These are phyloP conservation scores for Aspergillus sp. DNA, from an alignment of 2,329 filamentous ascomycete species.

Conservation along the genomic window DNA sequence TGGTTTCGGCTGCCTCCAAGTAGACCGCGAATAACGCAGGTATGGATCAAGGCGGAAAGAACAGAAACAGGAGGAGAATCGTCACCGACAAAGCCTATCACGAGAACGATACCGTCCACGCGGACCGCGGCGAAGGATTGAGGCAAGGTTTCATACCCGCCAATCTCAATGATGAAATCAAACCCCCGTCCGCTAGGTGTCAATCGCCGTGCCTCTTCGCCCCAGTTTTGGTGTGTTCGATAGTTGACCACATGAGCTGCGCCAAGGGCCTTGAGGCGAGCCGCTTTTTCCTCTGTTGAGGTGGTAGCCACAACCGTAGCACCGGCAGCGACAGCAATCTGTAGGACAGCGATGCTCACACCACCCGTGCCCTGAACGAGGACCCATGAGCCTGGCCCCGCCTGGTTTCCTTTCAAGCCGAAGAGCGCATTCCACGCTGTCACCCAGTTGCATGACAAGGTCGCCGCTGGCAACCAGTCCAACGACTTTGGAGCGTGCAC, in stretches of 20 bases:
- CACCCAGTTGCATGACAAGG: slow-evolving; percentile 10
- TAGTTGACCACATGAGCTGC: slow-evolving; percentile 64
- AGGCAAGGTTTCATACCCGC: slow-evolving; percentile 6
- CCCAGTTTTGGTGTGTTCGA: slow-evolving; percentile 40
- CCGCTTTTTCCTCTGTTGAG: slow-evolving; percentile 54
- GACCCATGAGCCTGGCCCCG: slow-evolving; percentile 52
- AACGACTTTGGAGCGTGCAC: slow-evolving; percentile 5
- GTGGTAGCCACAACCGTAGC: slow-evolving; percentile 63
- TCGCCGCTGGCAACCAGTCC: slow-evolving; percentile 10
- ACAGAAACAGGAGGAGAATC: neutral
- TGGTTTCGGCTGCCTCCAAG: slow-evolving; percentile 1
- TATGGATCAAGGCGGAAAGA: slow-evolving; percentile 5
- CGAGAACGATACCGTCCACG: slow-evolving; percentile 6
- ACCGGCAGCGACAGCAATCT: slow-evolving; percentile 51
- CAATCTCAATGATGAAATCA: slow-evolving; percentile 10
- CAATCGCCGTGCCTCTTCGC: slow-evolving; percentile 15
- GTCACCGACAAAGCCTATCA: slow-evolving; percentile 3
- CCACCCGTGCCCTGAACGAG: slow-evolving; percentile 59
- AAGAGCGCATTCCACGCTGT: slow-evolving; percentile 20
- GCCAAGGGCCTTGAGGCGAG: slow-evolving; percentile 56
- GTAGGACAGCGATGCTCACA: slow-evolving; percentile 53
- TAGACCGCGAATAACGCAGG: slow-evolving; percentile 10
- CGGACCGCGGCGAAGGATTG: slow-evolving; percentile 5
- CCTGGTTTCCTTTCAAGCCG: slow-evolving; percentile 12
- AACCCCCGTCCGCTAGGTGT: slow-evolving; percentile 31